These are phyloP conservation scores for Dipodascus albidus DNA, from an alignment of 805 yeast genomes.

Conservation along the genomic window DNA sequence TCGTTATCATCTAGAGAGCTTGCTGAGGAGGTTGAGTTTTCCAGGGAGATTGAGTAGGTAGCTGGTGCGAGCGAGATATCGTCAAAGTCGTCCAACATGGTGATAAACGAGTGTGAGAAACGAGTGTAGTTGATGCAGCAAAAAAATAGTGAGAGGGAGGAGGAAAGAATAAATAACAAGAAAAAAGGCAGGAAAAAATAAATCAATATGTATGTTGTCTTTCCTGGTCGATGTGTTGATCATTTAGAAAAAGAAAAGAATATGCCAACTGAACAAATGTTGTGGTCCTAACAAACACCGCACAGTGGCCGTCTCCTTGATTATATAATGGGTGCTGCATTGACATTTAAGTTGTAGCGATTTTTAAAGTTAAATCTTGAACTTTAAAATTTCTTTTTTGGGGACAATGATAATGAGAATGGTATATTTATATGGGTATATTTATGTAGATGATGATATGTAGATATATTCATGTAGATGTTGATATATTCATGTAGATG, in stretches of 20 bases:
- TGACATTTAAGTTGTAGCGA: background rate
- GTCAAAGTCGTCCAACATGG: background rate
- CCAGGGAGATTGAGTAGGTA: background rate
- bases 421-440: too few relatives aligned
- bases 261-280: background rate
- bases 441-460: too few relatives aligned
- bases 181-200: background rate
- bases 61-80: background rate
- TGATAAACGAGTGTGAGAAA: background rate
- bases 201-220: background rate
- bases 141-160: background rate
- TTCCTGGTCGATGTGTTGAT: background rate
- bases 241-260: background rate
- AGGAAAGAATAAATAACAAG: background rate
- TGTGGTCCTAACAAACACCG: background rate
- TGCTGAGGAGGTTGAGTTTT: background rate
- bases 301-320: background rate
- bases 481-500: too few relatives aligned
- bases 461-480: too few relatives aligned
- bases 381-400: too few relatives aligned
- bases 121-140: background rate
- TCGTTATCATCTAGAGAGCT: background rate
- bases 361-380: too few relatives aligned
- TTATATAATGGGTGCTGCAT: conserved; percentile 1
- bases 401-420: too few relatives aligned